Percentiles rank a stretch among this genome's conserved stretches.
These are phyloP conservation scores for Ustilago hordei DNA, from an alignment of 1,284 basidiomycete genomes.

Conservation along the genomic window DNA sequence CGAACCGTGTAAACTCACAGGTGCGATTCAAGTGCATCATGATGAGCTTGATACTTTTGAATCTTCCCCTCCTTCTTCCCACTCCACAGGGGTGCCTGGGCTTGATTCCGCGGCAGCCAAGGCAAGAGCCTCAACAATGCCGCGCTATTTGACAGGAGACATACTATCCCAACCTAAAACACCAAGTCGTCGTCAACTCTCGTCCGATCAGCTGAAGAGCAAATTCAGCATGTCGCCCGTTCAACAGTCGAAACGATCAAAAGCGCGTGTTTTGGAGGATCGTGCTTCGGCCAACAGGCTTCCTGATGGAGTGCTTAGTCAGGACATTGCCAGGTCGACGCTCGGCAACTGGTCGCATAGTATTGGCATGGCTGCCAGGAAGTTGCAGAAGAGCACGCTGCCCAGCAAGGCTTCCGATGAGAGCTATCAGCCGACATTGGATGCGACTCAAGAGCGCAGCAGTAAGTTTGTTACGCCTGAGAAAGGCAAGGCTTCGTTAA, in stretches of 20 bases:
- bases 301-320: constrained; percentile 12
- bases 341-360: constrained; percentile 41
- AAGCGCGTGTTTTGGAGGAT: constrained; percentile 26
- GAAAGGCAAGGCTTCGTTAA: constrained; percentile 19
- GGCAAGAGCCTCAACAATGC: constrained; percentile 12
- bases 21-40: background rate
- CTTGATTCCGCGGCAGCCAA: background rate
- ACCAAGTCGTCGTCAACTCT: constrained; percentile 17
- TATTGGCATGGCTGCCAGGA: constrained; percentile 27
- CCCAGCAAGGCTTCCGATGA: constrained; percentile 24
- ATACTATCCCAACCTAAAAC: constrained; percentile 16
- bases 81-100: background rate
- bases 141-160: constrained; percentile 9
- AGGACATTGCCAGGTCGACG: constrained; percentile 22
- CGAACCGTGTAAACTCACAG: background rate
- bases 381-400: constrained; percentile 25
- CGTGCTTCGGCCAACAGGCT: background rate
- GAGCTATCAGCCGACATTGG: constrained; percentile 17
- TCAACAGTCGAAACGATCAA: constrained; percentile 35
- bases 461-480: constrained; percentile 15
- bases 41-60: background rate
- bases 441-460: background rate
- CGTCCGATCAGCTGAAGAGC: constrained; percentile 32
- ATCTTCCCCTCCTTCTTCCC: background rate
- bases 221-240: constrained; percentile 54